These are phyloP conservation scores for Lathyrus aphaca DNA, from an alignment of 306 rosid genomes.

Conservation along the genomic window DNA sequence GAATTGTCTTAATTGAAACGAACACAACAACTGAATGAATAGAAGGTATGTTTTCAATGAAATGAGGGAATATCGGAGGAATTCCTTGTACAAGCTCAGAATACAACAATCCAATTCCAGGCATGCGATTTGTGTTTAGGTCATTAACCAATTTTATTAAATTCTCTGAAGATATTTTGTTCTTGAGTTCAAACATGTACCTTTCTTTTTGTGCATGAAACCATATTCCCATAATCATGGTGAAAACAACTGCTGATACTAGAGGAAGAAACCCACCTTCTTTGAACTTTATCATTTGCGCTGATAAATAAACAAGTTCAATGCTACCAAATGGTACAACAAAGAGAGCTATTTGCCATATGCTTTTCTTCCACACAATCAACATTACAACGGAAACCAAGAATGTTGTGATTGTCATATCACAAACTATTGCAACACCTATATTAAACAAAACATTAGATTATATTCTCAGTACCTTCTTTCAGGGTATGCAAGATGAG, in stretches of 20 bases:
- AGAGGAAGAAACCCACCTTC: constrained; percentile 67
- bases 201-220: constrained; percentile 60
- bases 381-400: constrained; percentile 58
- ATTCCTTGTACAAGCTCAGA: too few relatives aligned
- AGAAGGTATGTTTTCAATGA: constrained; percentile 53
- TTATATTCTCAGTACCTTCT: neutral
- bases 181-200: constrained; percentile 55
- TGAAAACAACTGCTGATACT: constrained; percentile 42
- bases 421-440: constrained; percentile 68
- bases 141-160: too few relatives aligned
- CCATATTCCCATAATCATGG: constrained; percentile 57
- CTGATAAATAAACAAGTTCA: constrained; percentile 47
- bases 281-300: constrained; percentile 54
- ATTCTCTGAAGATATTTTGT: constrained; percentile 57
- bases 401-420: constrained; percentile 59
- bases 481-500: too few relatives aligned
- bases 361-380: constrained; percentile 61
- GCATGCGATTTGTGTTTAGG: too few relatives aligned
- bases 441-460: constrained; percentile 16
- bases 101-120: too few relatives aligned
- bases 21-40: constrained; percentile 61
- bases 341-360: constrained; percentile 54
- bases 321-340: constrained; percentile 36
- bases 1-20: constrained; percentile 63
- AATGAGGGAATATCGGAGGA: constrained; percentile 76